Percentiles rank a stretch among this genome's conserved stretches.
These are phyloP conservation scores for Elaeis oleifera DNA, from an alignment of 202 grass and related monocot species.

Conservation along the genomic window DNA sequence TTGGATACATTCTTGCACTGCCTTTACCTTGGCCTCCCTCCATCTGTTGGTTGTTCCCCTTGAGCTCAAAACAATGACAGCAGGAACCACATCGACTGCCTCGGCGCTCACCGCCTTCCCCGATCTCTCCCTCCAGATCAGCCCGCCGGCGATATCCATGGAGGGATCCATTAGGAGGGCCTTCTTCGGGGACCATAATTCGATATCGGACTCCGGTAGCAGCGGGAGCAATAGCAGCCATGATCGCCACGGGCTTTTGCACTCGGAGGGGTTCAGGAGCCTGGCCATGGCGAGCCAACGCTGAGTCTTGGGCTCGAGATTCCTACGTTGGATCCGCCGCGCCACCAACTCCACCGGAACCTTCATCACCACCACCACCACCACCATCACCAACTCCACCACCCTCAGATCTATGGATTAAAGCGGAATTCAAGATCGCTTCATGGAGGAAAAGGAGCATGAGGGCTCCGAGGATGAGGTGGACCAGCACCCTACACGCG, in stretches of 20 bases:
- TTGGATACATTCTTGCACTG: too few species aligned
- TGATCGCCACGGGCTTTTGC: background rate
- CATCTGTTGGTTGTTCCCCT: background rate
- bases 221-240: background rate
- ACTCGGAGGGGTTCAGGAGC: conserved; percentile 24
- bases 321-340: too few species aligned
- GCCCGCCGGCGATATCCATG: conserved; percentile 26
- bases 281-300: conserved; percentile 1
- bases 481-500: conserved; percentile 80
- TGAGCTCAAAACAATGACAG: background rate
- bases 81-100: too few species aligned
- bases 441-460: conserved; percentile 35
- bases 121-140: conserved; percentile 84
- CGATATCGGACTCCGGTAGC: conserved; percentile 3
- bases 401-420: conserved; percentile 47
- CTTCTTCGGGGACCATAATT: background rate
- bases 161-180: background rate
- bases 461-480: conserved; percentile 89
- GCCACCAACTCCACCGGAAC: background rate
- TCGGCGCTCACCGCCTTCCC: conserved; percentile 11
- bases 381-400: conserved; percentile 9
- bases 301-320: background rate
- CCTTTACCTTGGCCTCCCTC: background rate
- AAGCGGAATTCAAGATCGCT: conserved; percentile 48
- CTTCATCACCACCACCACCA: background rate